Conservation (phyloP, 192 early-diverging fungal species). For the Coemansia sp. region DNA sequence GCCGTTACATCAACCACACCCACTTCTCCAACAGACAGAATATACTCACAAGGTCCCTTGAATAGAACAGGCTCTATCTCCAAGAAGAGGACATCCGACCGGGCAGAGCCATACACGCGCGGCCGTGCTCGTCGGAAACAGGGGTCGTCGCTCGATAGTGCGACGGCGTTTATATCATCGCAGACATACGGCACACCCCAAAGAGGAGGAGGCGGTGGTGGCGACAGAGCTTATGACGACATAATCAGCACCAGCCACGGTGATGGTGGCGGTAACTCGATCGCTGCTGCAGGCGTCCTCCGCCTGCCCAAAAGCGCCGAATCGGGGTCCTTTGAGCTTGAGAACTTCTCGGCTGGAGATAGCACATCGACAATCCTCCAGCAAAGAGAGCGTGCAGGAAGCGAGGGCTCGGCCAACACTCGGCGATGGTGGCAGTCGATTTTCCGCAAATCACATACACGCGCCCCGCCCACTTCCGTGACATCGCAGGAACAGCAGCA, state of each 20-base stretch:
- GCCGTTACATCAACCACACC: background rate
- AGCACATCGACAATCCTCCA: conserved; percentile 47
- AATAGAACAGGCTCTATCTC: background rate
- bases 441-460: conserved; percentile 4
- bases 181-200: background rate
- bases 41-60: background rate
- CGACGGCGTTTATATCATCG: background rate
- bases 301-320: conserved; percentile 1
- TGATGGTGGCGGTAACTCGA: background rate
- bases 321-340: conserved; percentile 27
- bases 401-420: conserved; percentile 5
- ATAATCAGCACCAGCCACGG: background rate
- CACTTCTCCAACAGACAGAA: background rate
- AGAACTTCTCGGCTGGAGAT: conserved; percentile 23
- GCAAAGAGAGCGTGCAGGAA: conserved; percentile 1
- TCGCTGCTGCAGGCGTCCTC: background rate
- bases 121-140: conserved; percentile 9
- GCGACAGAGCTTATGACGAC: background rate
- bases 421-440: conserved; percentile 17
- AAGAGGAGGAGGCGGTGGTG: background rate
- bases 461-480: background rate
- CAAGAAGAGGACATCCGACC: background rate
- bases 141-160: conserved; percentile 13
- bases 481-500: background rate
- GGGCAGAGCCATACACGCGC: background rate